Conservation (phyloP, 2,329 filamentous ascomycete genomes). For the Fusarium phyllophilum region DNA sequence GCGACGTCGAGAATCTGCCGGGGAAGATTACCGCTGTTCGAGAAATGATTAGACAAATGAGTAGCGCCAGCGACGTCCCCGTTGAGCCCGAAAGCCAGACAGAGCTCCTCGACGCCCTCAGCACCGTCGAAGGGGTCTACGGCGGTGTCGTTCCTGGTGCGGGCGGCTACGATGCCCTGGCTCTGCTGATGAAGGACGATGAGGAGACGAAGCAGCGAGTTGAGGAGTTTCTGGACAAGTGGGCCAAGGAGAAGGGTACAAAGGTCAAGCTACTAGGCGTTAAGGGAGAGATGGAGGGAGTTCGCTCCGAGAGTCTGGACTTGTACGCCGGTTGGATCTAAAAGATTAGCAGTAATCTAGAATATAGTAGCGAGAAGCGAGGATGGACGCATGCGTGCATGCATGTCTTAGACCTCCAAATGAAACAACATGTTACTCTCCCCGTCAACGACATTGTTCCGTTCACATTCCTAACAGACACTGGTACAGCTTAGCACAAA, state of each 20-base stretch:
- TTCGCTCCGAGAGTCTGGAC: constrained; percentile 56
- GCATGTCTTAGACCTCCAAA: constrained; percentile 27
- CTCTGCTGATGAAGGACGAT: constrained; percentile 80
- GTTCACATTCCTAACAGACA: constrained; percentile 23
- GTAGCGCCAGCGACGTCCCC: constrained; percentile 76
- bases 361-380: constrained; percentile 7
- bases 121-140: constrained; percentile 78
- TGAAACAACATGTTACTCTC: constrained; percentile 20
- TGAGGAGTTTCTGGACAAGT: constrained; percentile 70
- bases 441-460: constrained; percentile 25
- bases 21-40: constrained; percentile 62
- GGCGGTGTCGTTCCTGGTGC: constrained; percentile 95
- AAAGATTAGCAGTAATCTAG: not conserved
- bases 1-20: constrained; percentile 55
- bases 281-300: constrained; percentile 78
- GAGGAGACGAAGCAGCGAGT: constrained; percentile 70
- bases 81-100: constrained; percentile 92
- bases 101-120: constrained; percentile 80
- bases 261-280: constrained; percentile 76
- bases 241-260: constrained; percentile 68
- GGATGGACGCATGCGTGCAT: constrained; percentile 1
- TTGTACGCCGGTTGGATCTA: constrained; percentile 59
- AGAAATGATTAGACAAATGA: constrained; percentile 80
- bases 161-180: constrained; percentile 91
- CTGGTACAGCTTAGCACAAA: not conserved